A percentile compares a stretch with the other conserved stretches of the same genome.
These are phyloP conservation scores for Yamadazyma olivae DNA, from an alignment of 805 yeast genomes.

Conservation along the genomic window DNA sequence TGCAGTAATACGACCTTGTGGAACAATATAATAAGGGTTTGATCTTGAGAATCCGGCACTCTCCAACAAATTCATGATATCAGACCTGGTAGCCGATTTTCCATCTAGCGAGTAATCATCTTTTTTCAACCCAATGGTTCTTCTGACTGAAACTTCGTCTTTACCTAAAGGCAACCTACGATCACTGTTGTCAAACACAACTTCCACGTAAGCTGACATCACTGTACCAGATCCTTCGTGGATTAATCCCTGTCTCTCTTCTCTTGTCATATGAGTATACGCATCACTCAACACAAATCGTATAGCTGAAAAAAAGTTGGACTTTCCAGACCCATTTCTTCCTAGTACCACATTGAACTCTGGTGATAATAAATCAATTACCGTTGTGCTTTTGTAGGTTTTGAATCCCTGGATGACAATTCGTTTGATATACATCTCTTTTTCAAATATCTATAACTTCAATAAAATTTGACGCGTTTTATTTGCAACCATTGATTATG, in stretches of 20 bases:
- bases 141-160: slow-evolving; percentile 68
- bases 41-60: slow-evolving; percentile 89
- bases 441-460: neutral
- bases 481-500: too few species aligned
- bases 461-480: neutral
- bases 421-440: slow-evolving; percentile 43
- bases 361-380: slow-evolving; percentile 73
- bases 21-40: slow-evolving; percentile 94
- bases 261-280: slow-evolving; percentile 76
- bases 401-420: slow-evolving; percentile 90
- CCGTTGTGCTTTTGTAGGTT: slow-evolving; percentile 82
- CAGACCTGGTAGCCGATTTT: slow-evolving; percentile 73
- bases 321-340: slow-evolving; percentile 94
- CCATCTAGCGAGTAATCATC: slow-evolving; percentile 88
- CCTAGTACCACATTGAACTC: slow-evolving; percentile 83
- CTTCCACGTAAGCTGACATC: slow-evolving; percentile 90
- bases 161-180: slow-evolving; percentile 68
- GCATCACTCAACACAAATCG: slow-evolving; percentile 91
- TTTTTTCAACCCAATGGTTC: slow-evolving; percentile 91
- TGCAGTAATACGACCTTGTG: slow-evolving; percentile 89
- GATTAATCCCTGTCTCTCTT: slow-evolving; percentile 80
- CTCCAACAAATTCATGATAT: slow-evolving; percentile 77
- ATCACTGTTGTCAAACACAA: slow-evolving; percentile 78
- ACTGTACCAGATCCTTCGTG: slow-evolving; percentile 91
- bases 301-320: slow-evolving; percentile 93